Evolutionary conservation across 148 eudicot genomes (phyloP), one percentile per base, ranked within the genome.

Genomic region (Polygonum maritimum): DNA sequence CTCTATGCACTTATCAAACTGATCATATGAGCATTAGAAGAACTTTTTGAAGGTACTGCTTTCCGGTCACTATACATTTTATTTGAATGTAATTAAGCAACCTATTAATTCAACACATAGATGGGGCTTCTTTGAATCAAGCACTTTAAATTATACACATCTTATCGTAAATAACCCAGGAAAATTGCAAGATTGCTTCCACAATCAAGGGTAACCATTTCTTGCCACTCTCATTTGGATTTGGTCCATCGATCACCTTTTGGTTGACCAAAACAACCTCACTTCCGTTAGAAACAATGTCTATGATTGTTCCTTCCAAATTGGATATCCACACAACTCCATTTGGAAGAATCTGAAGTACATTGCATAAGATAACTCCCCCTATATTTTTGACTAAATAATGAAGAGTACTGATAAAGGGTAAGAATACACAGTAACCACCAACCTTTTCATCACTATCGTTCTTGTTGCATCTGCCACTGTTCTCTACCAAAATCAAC

Each of bases 401-500:
- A 18, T 21, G 47, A 76, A 76, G 41, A 41, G 35, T 12, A 22
- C 26, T 1, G 19, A 48, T 10, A 21, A 44, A 11, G 40, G 69
- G 14, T 6, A 21, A 18, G 67, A 58, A 73, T 38, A 62, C 52
- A 35, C 5, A 70, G 62, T 60, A 6, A 79, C 85, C 52, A 80
- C 85, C 52, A 65, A 96, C 99, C 99, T 96, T 96, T 79, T 92
- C 99, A 21, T 88, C 95, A 71, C 18, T 70, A 19, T 91, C 98
- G 76, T 92, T 96, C 84, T 86, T 96, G 76, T 80, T 87, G 84
- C 99, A 96, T 83, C 99, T 90, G 75, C 98, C 98, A 80, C 93
- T 96, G 87, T 96, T 96, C 89, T 96, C 99, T 78, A 92, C 99
- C 89, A 92, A 83, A 80, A 89, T n/a, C n/a, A n/a, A n/a, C n/a